Base-by-base conservation (phyloP, 2,329 filamentous ascomycete genomes). In the Talaromyces sp. region DNA sequence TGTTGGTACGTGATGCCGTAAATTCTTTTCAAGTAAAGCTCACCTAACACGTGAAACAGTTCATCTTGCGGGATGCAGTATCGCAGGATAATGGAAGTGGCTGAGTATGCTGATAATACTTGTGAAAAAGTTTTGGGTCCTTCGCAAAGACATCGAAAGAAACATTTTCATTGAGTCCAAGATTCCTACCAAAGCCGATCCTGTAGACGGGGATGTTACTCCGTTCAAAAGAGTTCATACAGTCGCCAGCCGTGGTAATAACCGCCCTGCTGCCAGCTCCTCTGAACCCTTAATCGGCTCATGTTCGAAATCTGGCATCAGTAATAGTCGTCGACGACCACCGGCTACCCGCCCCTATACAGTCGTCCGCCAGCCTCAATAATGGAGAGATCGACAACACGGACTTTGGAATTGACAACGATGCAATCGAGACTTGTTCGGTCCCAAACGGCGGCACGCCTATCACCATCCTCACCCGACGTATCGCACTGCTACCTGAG, bases 241-340 rank as follows among this genome's bases (percentile, higher is more conserved):
- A 48, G 21, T 48, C 23, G 44, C 44, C 16, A 21, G 4, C 21
- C 44, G 21, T 28, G 12, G 25, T 25, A 48, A 5, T 6, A 48
- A 21, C 25, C 44, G 2, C 18, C 11, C 11, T 46, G 7, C 42
- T 14, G 21, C 5, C 92, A 8, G 92, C 88, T n/a, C 82, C 99
- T 55, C 92, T 93, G 21, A 92, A 91, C 3, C 37, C 37, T 39
- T 5, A 14, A 6, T 39, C 3, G 37, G n/a, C n/a, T 4, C 5
- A 39, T 6, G 14, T 21, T 5, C 3, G 12, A 9, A 2, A 12
- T 11, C 8, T 21, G n/a, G 21, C 18, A 44, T 21, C 2, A 21
- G 8, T 18, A 44, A 6, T 5, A 5, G 6, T 11, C 42, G 4
- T 46, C 42, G 21, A 8, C 42, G 21, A 9, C 5, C 42, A n/a